Evolutionary conservation across 805 yeast species (phyloP).

Genomic region (Suhomyces sp.): DNA sequence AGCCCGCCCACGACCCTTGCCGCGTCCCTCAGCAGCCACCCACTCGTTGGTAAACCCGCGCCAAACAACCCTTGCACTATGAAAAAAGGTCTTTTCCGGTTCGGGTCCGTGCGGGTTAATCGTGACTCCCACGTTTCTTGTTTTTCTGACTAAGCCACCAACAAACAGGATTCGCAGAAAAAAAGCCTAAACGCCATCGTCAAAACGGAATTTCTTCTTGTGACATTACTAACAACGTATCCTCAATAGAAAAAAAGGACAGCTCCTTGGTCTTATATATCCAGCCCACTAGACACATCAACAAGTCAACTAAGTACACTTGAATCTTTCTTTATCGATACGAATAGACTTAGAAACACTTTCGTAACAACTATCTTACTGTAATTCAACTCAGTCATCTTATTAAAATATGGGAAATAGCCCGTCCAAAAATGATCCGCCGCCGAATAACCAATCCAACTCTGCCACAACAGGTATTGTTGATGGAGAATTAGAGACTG

Average conservation of each 20-base stretch:
- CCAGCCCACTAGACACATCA: not conserved
- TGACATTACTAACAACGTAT: not conserved
- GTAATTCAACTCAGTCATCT: not conserved
- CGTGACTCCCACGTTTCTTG: not conserved
- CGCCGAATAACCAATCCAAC: conserved; percentile 36
- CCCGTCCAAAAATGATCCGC: conserved; percentile 56
- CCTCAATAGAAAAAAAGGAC: not conserved
- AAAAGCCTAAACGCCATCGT: conserved; percentile 2
- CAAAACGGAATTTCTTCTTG: conserved; percentile 1
- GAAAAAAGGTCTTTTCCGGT: not conserved
- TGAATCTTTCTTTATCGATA: not conserved
- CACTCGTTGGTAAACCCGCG: not conserved
- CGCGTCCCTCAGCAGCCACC: not conserved
- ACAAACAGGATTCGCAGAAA: not conserved
- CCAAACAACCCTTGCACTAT: not conserved
- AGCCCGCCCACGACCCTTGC: not conserved
- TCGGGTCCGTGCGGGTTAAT: not conserved
- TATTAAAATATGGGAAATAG: conserved; percentile 55
- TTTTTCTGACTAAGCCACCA: not conserved
- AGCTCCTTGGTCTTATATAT: not conserved
- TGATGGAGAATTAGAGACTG: conserved; percentile 42
- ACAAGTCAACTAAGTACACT: not conserved
- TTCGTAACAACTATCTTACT: not conserved
- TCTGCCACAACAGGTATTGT: conserved; percentile 22
- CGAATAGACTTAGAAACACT: not conserved